A percentile compares a stretch with the other conserved stretches of the same genome.
phyloP scores from a whole-genome alignment of 192 early-diverging fungal genomes.

The Fimicolochytrium jonesii region DNA sequence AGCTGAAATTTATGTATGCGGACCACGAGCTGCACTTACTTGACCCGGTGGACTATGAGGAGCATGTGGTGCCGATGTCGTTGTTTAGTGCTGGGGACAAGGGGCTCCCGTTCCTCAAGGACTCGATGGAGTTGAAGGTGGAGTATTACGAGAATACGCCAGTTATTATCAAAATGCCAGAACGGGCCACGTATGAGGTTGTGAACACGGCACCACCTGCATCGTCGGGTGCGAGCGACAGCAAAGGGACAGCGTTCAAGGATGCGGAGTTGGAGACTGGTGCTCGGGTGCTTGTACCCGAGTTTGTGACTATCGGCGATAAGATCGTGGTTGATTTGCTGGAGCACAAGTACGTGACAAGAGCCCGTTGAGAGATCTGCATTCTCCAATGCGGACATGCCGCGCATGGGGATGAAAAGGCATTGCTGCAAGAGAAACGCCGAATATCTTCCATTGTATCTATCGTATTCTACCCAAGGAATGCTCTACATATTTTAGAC shows the following conservation, averaged over 20 bases:
- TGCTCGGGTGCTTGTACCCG: conserved; percentile 67
- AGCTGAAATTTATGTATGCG: conserved; percentile 71
- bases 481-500: too few relatives aligned
- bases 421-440: too few relatives aligned
- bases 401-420: too few relatives aligned
- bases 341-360: conserved; percentile 56
- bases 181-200: conserved; percentile 30
- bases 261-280: conserved; percentile 63
- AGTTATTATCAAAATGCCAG: conserved; percentile 58
- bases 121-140: conserved; percentile 54
- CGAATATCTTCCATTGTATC: too few relatives aligned
- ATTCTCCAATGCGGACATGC: too few relatives aligned
- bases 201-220: conserved; percentile 1
- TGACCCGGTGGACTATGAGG: conserved; percentile 68
- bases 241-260: conserved; percentile 68
- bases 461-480: too few relatives aligned
- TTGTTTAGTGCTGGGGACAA: conserved; percentile 56
- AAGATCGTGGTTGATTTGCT: conserved; percentile 67
- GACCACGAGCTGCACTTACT: conserved; percentile 61
- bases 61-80: conserved; percentile 52
- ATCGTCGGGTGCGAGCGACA: conserved; percentile 28
- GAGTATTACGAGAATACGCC: conserved; percentile 54
- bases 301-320: conserved; percentile 78
- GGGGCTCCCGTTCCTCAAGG: conserved; percentile 41
- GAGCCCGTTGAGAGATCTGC: conserved; percentile 43